Evolutionary conservation across 352 stramenopile species (phyloP).

Genomic region (Globisporangium radiosum): DNA sequence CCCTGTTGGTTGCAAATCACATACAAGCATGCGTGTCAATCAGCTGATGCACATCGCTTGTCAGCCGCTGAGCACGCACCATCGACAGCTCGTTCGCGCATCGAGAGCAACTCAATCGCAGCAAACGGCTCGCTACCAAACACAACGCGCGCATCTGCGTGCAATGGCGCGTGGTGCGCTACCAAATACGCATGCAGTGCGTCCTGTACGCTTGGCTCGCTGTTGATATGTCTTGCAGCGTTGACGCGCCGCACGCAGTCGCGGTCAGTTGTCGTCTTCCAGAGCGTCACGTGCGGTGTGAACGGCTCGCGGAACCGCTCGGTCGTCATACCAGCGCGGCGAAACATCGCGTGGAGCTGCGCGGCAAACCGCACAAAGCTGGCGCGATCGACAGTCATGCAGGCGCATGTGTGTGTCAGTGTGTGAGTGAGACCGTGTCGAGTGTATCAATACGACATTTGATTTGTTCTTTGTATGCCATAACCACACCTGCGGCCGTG

Average conservation of each 20-base stretch:
- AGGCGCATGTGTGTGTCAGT: no score
- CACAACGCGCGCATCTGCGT: background rate
- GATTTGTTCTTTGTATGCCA: background rate
- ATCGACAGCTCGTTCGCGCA: background rate
- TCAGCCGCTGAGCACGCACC: background rate
- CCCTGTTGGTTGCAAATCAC: background rate
- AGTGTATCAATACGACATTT: conserved; percentile 1
- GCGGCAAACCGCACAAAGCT: conserved; percentile 25
- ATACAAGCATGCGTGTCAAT: background rate
- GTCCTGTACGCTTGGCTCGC: background rate
- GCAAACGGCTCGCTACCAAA: background rate
- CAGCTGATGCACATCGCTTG: background rate
- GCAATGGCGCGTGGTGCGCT: background rate
- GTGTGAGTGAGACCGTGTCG: background rate
- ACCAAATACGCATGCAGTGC: background rate
- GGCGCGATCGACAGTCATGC: background rate
- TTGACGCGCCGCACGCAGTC: conserved; percentile 1
- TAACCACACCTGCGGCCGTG: conserved; percentile 13
- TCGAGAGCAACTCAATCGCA: background rate
- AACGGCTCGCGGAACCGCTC: conserved; percentile 27
- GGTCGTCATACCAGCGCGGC: conserved; percentile 19
- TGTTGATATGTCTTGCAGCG: conserved; percentile 8
- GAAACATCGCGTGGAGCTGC: conserved; percentile 19
- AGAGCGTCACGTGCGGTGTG: conserved; percentile 41
- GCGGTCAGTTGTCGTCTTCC: conserved; percentile 26